phyloP scores from a whole-genome alignment of 345 rosid species.

The Cardamine occulta region DNA sequence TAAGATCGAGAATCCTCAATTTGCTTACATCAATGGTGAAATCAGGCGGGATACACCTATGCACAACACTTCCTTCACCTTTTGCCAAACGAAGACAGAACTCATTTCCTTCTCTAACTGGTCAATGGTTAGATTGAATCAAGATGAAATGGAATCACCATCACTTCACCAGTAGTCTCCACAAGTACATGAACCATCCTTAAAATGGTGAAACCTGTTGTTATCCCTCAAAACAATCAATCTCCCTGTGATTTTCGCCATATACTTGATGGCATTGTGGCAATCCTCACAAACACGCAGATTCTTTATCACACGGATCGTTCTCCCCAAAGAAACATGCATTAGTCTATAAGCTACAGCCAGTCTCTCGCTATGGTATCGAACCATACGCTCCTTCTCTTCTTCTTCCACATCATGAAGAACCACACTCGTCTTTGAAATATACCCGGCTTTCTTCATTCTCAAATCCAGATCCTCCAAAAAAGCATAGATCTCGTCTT shows the following conservation, averaged over 20 bases:
- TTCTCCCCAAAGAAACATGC: constrained; percentile 57
- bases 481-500: constrained; percentile 56
- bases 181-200: constrained; percentile 69
- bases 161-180: constrained; percentile 73
- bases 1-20: too few relatives aligned
- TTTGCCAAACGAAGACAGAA: not conserved
- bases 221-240: constrained; percentile 67
- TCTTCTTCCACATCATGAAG: constrained; percentile 81
- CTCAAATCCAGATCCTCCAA: constrained; percentile 63
- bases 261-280: constrained; percentile 65
- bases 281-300: constrained; percentile 74
- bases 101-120: not conserved
- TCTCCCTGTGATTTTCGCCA: constrained; percentile 63
- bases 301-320: constrained; percentile 71
- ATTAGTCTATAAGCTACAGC: constrained; percentile 70
- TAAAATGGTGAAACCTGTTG: constrained; percentile 73
- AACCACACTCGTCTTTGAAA: constrained; percentile 59
- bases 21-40: too few relatives aligned
- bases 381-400: constrained; percentile 74
- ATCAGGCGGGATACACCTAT: too few relatives aligned
- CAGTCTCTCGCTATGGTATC: constrained; percentile 70
- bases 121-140: not conserved
- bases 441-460: constrained; percentile 65
- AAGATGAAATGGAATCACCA: constrained; percentile 16
- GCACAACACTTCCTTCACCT: too few relatives aligned